These are phyloP conservation scores for Mucuna pruriens DNA, from an alignment of 306 rosid genomes.

Conservation along the genomic window DNA sequence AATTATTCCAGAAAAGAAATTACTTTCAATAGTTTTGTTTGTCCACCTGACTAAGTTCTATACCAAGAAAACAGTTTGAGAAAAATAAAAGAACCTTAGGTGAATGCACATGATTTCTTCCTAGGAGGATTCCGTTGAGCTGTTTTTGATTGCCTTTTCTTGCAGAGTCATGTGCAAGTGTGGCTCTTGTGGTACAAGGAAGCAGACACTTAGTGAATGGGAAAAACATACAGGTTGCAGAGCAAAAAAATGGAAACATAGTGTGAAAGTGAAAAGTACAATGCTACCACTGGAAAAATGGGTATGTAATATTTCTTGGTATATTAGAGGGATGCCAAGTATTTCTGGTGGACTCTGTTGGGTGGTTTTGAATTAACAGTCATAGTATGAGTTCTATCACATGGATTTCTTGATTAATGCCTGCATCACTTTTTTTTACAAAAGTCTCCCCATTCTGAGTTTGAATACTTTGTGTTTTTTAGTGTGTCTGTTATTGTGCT, in stretches of 20 bases:
- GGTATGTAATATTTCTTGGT: conserved; percentile 62
- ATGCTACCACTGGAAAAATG: conserved; percentile 91
- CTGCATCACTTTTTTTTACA: not conserved
- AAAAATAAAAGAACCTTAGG: not conserved
- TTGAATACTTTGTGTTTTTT: not conserved
- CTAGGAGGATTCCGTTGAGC: conserved; percentile 31
- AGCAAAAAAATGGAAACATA: conserved; percentile 97
- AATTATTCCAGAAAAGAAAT: conserved; percentile 12
- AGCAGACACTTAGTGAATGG: conserved; percentile 93
- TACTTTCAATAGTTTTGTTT: conserved; percentile 21
- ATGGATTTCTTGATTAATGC: not conserved
- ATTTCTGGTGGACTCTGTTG: not conserved
- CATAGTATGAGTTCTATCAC: not conserved
- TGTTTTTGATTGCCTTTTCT: conserved; percentile 42
- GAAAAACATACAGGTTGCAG: conserved; percentile 93
- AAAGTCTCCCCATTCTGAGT: not conserved
- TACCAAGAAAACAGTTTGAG: not conserved
- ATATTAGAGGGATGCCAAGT: conserved; percentile 1
- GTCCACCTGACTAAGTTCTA: conserved; percentile 7
- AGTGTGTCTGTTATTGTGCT: not conserved
- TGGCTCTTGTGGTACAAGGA: conserved; percentile 77
- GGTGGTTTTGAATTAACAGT: conserved; percentile 29
- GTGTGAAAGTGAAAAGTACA: conserved; percentile 89
- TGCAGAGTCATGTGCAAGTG: conserved; percentile 83
- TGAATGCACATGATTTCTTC: conserved; percentile 15